A percentile compares a stretch with the other conserved stretches of the same genome.
Conservation (phyloP, 2,329 filamentous ascomycete species). For the Pseudopyrenochaeta lycopersici region DNA sequence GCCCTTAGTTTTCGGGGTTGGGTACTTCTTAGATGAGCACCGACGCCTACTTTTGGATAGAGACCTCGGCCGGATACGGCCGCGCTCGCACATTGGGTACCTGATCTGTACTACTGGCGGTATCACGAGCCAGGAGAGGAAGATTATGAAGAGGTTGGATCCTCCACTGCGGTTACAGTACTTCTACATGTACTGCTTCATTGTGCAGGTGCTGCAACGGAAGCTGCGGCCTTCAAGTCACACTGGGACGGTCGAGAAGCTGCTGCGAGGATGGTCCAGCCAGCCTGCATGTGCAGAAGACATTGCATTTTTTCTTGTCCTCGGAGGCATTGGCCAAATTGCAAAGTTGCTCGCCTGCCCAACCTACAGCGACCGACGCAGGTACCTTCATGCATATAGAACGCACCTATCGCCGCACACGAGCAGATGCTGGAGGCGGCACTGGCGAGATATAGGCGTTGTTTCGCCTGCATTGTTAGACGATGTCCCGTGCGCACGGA, state of each 20-base stretch:
- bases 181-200: constrained; percentile 50
- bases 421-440: constrained; percentile 43
- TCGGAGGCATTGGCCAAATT: constrained; percentile 46
- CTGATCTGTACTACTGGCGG: constrained; percentile 43
- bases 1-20: constrained; percentile 48
- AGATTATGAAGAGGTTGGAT: constrained; percentile 42
- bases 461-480: constrained; percentile 45
- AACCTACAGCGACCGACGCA: constrained; percentile 42
- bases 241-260: constrained; percentile 39
- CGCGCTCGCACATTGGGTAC: constrained; percentile 44
- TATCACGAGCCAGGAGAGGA: constrained; percentile 38
- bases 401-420: constrained; percentile 47
- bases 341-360: constrained; percentile 45
- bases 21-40: constrained; percentile 49
- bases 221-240: constrained; percentile 43
- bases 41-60: constrained; percentile 40
- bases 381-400: constrained; percentile 44
- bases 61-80: constrained; percentile 45
- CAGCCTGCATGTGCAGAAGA: constrained; percentile 46
- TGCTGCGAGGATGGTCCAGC: constrained; percentile 42
- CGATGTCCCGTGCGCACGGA: constrained; percentile 46
- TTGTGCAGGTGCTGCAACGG: constrained; percentile 43
- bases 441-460: constrained; percentile 47
- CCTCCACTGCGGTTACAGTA: constrained; percentile 45
- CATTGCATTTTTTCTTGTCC: constrained; percentile 45